Evolutionary conservation across 495 filamentous ascomycete genomes (phyloP).

Genomic region (Peziza echinospora): DNA sequence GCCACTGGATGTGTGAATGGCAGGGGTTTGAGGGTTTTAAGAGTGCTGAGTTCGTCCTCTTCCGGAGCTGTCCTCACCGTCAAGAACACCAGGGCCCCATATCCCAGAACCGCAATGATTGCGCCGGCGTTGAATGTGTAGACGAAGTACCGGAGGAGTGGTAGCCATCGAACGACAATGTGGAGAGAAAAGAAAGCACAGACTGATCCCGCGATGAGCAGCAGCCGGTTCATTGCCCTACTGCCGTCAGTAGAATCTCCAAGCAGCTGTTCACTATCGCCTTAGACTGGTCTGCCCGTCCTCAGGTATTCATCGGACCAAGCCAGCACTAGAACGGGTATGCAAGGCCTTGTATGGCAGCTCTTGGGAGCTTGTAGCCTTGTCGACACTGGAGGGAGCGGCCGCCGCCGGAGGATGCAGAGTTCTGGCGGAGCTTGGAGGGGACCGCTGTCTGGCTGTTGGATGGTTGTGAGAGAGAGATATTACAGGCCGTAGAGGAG

Average conservation of each 20-base stretch:
- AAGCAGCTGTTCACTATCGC: no score
- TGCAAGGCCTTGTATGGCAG: no score
- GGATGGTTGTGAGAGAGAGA: no score
- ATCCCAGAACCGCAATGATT: constrained; percentile 3
- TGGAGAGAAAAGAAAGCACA: constrained; percentile 4
- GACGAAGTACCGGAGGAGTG: constrained; percentile 14
- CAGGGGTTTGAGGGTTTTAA: constrained; percentile 11
- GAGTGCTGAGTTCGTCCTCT: constrained; percentile 2
- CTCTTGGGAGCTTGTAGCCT: no score
- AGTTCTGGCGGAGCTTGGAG: no score
- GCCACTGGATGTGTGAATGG: constrained; percentile 7
- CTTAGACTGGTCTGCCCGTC: no score
- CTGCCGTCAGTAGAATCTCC: not conserved
- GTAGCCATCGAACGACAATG: constrained; percentile 8
- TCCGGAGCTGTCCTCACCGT: constrained; percentile 5
- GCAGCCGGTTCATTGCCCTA: not conserved
- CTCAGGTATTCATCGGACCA: no score
- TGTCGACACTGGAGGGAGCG: no score
- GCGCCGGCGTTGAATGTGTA: constrained; percentile 17
- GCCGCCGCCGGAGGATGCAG: no score
- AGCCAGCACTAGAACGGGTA: no score
- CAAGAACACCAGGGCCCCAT: constrained; percentile 6
- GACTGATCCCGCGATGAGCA: not conserved
- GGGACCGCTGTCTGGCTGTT: no score
- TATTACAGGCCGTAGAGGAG: no score